Evolutionary conservation across 352 stramenopile genomes (phyloP), one percentile per base, ranked within the genome.

Genomic region (Blastocystis sp.): DNA sequence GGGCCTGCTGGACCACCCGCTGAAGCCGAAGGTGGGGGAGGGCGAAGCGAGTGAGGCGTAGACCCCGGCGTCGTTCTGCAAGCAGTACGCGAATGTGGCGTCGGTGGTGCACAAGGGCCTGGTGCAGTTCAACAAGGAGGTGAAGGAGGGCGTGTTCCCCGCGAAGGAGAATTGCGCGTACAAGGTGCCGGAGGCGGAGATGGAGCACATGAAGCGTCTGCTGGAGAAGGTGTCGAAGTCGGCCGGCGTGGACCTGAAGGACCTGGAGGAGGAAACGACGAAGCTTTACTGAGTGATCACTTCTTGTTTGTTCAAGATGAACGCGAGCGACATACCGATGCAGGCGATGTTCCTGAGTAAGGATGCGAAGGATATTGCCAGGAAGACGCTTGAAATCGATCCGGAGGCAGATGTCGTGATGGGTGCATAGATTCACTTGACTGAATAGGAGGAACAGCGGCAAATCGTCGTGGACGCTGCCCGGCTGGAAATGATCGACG

Each of bases 31-130:
- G 38, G 78, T 78, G 40, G n/a, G 45, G 28, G 65, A 52, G 14
- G 48, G 17, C 9, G 14, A 5, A 11, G 34, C 14, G 9, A 77
- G 98, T 90, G 95, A 99, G 89, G 94, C 95, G 34, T 90, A 94
- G 89, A 94, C 96, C 79, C 94, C 98, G 41, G 96, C 96, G 10
- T 98, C 97, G 88, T 99, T 99, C 89, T 99, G 96, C 90, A 98
- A 98, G 90, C 93, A 94, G 38, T 99, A 98, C 91, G 95, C 95
- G 10, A 92, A 96, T 86, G 94, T 99, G 14, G 96, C 95, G 19
- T 92, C 98, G 71, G 91, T 92, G 76, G 95, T 97, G 76, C 93
- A 94, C n/a, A 86, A 97, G 38, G 96, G 95, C 17, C 92, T 99
- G 53, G 93, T 97, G 69, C 91, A 92, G n/a, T 99, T 96, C 90